Base-by-base conservation (phyloP, 805 yeast species). In the Yarrowia sp. region DNA sequence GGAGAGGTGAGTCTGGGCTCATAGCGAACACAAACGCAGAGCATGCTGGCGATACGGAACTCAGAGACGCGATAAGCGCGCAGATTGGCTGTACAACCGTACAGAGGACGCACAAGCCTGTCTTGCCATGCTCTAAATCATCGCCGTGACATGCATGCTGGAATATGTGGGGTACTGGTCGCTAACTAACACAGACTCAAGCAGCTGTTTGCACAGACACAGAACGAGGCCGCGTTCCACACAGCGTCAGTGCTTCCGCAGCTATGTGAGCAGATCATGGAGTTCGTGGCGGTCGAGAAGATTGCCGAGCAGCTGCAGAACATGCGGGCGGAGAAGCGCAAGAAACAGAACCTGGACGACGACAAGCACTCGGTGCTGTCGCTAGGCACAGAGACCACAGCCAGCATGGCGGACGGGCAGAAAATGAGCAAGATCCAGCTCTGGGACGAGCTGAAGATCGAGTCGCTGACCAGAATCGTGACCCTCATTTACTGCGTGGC, bases 141-240 rank as follows among this genome's bases (percentile, higher is more conserved):
- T n/a, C 13, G 22, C 44, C n/a, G n/a, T n/a, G n/a, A 6, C 22
- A 38, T 38, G 42, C 42, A 38, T 38, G n/a, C n/a, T 8, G 19
- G 13, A n/a, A n/a, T 36, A 35, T 53, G 59, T 35, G 60, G 46
- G 38, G 35, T 53, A 25, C 8, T 13, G 24, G 13, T 19, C 6
- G 13, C 9, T 6, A 3, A 25, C 47, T 55, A 39, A 51, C 58
- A 10, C 46, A 55, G 61, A 62, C 87, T 92, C 63, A 85, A 85
- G 67, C 80, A 93, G 67, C 77, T 97, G 63, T 93, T 91, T 69
- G 84, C 87, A 56, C 97, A 91, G 76, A 93, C 97, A 9, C 97
- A 92, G 69, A 85, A 86, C 67, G 98, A 93, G 73, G 89, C 97
- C 46, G 80, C 87, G 59, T 84, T 84, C 75, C 93, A 97, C 0